Evolutionary conservation across 2,329 filamentous ascomycete species (phyloP).

Genomic region (Paecilomyces sp.): DNA sequence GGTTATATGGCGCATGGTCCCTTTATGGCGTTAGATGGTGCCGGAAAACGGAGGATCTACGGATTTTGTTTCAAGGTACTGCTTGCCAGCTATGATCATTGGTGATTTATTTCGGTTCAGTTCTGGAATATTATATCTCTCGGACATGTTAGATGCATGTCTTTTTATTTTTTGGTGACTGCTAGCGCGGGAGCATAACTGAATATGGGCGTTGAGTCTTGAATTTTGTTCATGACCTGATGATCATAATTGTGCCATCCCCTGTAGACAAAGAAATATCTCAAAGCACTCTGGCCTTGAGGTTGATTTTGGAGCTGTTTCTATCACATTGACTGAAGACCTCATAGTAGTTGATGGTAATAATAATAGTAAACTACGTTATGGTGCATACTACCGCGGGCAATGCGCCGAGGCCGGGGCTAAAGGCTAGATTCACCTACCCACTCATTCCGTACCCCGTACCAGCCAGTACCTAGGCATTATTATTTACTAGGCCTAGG

Average conservation of each 20-base stretch:
- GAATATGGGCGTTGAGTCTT: not conserved
- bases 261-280: not conserved
- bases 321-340: not conserved
- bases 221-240: not conserved
- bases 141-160: not conserved
- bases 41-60: not conserved
- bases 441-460: not conserved
- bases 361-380: too few species aligned
- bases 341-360: too few species aligned
- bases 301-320: not conserved
- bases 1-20: constrained; percentile 11
- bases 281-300: not conserved
- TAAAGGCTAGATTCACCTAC: not conserved
- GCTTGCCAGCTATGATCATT: not conserved
- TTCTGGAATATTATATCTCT: not conserved
- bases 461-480: too few species aligned
- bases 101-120: not conserved
- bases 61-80: not conserved
- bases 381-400: not conserved
- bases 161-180: not conserved
- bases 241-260: not conserved
- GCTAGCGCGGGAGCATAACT: not conserved
- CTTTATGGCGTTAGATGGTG: not conserved
- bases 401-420: not conserved
- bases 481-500: not conserved